Base-by-base conservation (phyloP, 768 basidiomycete genomes). In the Russula olivacea region DNA sequence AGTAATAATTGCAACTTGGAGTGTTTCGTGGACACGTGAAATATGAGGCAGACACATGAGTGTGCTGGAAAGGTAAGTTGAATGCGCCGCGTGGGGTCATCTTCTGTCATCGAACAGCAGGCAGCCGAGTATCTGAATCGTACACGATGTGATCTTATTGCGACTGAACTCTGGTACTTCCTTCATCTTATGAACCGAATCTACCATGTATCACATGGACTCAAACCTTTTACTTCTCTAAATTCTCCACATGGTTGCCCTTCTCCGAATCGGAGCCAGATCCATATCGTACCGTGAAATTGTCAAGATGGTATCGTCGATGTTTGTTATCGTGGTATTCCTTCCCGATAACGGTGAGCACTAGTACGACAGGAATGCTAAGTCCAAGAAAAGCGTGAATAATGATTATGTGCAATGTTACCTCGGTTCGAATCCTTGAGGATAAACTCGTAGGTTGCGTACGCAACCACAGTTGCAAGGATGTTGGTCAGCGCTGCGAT, bases 401-500 rank as follows among this genome's bases (percentile, higher is more conserved):
- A 17, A 43, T 17, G 32, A 43, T 11, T 4, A 30, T 30, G 30
- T 48, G 25, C 32, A 17, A 65, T 61, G 41, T 43, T 47, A 72
- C 71, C 66, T 66, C 72, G 62, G 60, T 61, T 69, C 10, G 72
- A 71, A 61, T 73, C 72, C 47, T 61, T 64, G 45, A 73, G 58
- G 40, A 70, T 21, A 34, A 72, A 54, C 56, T 73, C 69, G 65
- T 72, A 72, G 43, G 71, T 41, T 12, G 65, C 55, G 8, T 69
- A 72, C 25, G 72, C 72, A n/a, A 66, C n/a, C 21, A 71, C 28
- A 15, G 71, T 73, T n/a, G 69, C 69, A 50, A 62, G 67, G 49
- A 73, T 71, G 62, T 71, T 73, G 4, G 72, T 72, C 36, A 73
- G 66, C 25, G 72, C 70, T 14, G 72, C 69, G 38, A 73, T 71